Percentiles rank a stretch among this genome's conserved stretches.
These are phyloP conservation scores for Ustilago hordei DNA, from an alignment of 1,284 basidiomycete species.

Conservation along the genomic window DNA sequence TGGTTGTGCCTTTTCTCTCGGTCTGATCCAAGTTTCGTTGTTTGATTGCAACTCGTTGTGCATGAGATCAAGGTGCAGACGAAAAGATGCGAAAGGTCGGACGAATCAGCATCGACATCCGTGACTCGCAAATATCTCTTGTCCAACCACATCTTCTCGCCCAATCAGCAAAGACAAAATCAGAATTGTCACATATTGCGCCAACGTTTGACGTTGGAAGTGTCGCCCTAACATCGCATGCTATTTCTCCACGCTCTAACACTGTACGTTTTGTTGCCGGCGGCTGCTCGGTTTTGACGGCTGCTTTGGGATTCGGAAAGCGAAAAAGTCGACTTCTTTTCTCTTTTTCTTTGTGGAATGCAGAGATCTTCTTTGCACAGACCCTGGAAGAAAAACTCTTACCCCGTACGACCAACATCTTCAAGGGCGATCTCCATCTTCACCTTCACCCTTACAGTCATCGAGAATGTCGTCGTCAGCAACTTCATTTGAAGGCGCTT, in stretches of 20 bases:
- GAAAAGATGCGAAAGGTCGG: neutral
- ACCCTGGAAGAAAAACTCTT: slow-evolving; percentile 24
- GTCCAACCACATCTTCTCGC: neutral
- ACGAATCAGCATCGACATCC: slow-evolving; percentile 9
- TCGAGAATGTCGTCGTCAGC: slow-evolving; percentile 22
- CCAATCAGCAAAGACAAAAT: neutral
- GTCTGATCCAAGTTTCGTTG: slow-evolving; percentile 4
- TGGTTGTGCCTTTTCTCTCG: slow-evolving; percentile 2
- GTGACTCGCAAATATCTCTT: neutral
- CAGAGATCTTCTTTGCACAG: slow-evolving; percentile 19
- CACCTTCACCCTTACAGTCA: neutral
- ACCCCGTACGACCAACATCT: neutral
- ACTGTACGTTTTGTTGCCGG: neutral
- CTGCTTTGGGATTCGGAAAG: neutral
- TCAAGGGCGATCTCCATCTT: slow-evolving; percentile 1
- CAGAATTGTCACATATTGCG: neutral
- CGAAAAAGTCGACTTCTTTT: neutral
- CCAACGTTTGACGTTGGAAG: neutral
- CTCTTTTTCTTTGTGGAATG: neutral
- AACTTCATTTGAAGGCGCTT: slow-evolving; percentile 10
- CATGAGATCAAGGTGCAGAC: slow-evolving; percentile 1
- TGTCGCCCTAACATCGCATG: neutral
- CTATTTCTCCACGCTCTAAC: neutral
- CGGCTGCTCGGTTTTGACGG: slow-evolving; percentile 27
- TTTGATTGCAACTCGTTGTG: neutral